Base-by-base conservation (phyloP, 805 yeast genomes). In the Candida alai region DNA sequence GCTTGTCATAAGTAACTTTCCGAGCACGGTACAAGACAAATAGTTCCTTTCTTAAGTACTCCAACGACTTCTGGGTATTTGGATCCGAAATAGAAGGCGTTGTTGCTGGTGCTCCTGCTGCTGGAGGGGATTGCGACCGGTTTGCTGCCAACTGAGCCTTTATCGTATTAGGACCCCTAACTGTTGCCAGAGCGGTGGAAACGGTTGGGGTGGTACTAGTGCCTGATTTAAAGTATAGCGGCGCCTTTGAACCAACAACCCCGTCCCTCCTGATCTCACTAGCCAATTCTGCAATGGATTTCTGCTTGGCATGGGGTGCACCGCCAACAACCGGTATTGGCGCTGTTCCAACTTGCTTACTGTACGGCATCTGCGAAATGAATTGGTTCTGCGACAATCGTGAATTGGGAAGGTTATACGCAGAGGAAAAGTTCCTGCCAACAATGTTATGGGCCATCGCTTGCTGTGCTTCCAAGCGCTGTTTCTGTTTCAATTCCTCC, bases 31-130 rank as follows among this genome's bases (percentile, higher is more conserved):
- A 83, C 37, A 89, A 72, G 10, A 79, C 73, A 48, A 86, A 81
- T 16, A 90, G 65, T 52, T 89, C 96, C 48, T 86, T 88, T 59
- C 90, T 96, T 36, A 90, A 61, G 47, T 86, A 83, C 2, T 84
- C 76, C 52, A 90, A 68, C 5, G 96, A 82, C 48, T 84, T 76
- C 64, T 78, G 73, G 14, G 42, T 31, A 18, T 28, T 28, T 27
- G 40, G 43, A 27, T 28, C 36, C n/a, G 28, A 20, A 24, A 30
- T 17, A 10, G 30, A 33, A 13, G 40, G 42, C 16, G 47, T n/a
- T n/a, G n/a, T n/a, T n/a, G n/a, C n/a, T n/a, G n/a, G n/a, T n/a
- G n/a, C n/a, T n/a, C n/a, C n/a, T 11, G 54, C 35, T 3, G 50
- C 26, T 9, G 44, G 44, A 41, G 41, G 26, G 13, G 48, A 32